A percentile compares a stretch with the other conserved stretches of the same genome.
Conservation (phyloP, 1,139 yeast species). For the Trichomonascaceae sp. region DNA sequence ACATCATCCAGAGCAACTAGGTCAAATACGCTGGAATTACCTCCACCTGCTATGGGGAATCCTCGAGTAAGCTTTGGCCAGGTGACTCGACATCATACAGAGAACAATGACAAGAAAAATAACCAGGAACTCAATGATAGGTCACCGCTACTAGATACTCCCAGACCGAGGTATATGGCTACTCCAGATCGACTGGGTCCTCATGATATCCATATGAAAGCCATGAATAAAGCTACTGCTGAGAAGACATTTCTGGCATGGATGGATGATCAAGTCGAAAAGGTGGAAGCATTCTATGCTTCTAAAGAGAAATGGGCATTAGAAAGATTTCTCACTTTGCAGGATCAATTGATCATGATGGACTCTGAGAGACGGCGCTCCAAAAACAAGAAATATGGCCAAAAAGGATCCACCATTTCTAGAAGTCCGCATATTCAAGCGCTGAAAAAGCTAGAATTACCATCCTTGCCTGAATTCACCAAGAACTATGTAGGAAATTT, state of each 20-base stretch:
- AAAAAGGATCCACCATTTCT: background rate
- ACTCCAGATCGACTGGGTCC: conserved; percentile 1
- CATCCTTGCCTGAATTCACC: conserved; percentile 27
- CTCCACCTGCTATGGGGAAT: conserved; percentile 2
- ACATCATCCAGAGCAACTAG: background rate
- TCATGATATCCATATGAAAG: background rate
- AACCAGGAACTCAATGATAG: conserved; percentile 22
- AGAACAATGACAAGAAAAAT: conserved; percentile 1
- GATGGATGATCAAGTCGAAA: conserved; percentile 53
- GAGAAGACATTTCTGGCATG: conserved; percentile 49
- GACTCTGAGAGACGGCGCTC: conserved; percentile 44
- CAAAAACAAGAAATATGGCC: conserved; percentile 9
- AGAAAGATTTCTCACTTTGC: conserved; percentile 54
- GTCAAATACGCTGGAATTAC: conserved; percentile 8
- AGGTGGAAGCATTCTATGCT: conserved; percentile 55
- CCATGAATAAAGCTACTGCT: conserved; percentile 22
- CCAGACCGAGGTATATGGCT: background rate
- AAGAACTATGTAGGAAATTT: conserved; percentile 8
- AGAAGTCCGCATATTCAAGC: conserved; percentile 11
- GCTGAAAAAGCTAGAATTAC: conserved; percentile 27
- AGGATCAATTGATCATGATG: conserved; percentile 61
- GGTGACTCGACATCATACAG: conserved; percentile 6
- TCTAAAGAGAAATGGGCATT: conserved; percentile 57
- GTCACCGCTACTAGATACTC: conserved; percentile 25
- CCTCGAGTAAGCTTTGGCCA: conserved; percentile 12